Percentiles rank a stretch among this genome's conserved stretches.
phyloP scores from a whole-genome alignment of 805 yeast genomes.

The Ogataea nitratoaversa region DNA sequence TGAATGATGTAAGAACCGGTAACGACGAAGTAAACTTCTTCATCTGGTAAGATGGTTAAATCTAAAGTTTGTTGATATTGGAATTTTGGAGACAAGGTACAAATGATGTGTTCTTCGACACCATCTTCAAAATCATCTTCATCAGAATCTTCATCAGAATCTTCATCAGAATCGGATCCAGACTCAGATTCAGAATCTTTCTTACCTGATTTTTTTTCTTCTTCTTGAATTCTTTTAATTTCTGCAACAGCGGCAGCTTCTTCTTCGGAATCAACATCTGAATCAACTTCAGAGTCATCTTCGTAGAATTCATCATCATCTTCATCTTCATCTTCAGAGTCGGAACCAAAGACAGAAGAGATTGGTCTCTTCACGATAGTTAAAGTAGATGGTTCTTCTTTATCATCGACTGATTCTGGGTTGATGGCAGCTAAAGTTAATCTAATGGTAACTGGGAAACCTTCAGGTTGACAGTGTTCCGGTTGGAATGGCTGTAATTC shows the following conservation, averaged over 20 bases:
- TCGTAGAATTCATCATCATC: constrained; percentile 44
- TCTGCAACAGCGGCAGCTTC: constrained; percentile 32
- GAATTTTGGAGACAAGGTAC: constrained; percentile 83
- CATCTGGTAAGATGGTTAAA: constrained; percentile 86
- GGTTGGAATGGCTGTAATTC: constrained; percentile 85
- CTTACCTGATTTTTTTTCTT: constrained; percentile 28
- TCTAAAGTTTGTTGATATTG: constrained; percentile 90
- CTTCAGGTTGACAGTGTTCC: constrained; percentile 79
- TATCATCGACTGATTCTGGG: constrained; percentile 80
- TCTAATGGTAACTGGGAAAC: constrained; percentile 85
- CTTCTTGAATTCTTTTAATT: constrained; percentile 20
- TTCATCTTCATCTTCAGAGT: constrained; percentile 41
- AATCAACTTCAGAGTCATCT: constrained; percentile 42
- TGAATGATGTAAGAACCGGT: constrained; percentile 95
- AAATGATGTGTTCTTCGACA: constrained; percentile 76
- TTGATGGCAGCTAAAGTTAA: constrained; percentile 94
- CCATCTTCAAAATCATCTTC: constrained; percentile 61
- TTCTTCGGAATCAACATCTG: constrained; percentile 32
- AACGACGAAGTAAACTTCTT: constrained; percentile 89
- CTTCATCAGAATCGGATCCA: constrained; percentile 23
- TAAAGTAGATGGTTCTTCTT: constrained; percentile 80
- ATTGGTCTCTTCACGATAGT: constrained; percentile 83
- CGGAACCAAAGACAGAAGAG: constrained; percentile 39
- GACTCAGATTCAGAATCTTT: constrained; percentile 18
- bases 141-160: constrained; percentile 46